phyloP scores from a whole-genome alignment of 2,329 filamentous ascomycete species.

The Arthrobotrys entomopaga region DNA sequence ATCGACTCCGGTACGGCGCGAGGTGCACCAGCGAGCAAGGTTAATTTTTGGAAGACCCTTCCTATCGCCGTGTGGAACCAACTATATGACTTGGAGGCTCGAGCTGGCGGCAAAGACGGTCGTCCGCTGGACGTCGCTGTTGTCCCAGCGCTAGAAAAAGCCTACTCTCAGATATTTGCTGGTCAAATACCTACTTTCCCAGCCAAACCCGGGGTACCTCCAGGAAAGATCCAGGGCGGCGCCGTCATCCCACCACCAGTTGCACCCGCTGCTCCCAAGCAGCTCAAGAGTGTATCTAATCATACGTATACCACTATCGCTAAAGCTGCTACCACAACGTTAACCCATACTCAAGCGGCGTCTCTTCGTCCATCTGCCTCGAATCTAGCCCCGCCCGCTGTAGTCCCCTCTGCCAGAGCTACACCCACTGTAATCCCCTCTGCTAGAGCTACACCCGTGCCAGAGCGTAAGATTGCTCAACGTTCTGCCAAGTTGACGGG shows the following conservation, averaged over 20 bases:
- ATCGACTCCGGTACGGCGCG: slow-evolving; percentile 10
- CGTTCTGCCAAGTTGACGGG: slow-evolving; percentile 30
- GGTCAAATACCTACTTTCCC: slow-evolving; percentile 22
- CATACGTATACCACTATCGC: neutral
- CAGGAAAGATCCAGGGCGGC: neutral
- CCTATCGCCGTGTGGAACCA: slow-evolving; percentile 19
- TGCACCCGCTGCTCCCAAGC: neutral
- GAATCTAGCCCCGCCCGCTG: neutral
- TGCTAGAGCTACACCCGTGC: too few relatives aligned
- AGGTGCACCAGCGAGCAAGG: neutral
- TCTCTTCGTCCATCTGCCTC: neutral
- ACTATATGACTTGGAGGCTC: slow-evolving; percentile 19
- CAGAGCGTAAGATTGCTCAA: too few relatives aligned
- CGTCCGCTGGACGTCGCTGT: slow-evolving; percentile 20
- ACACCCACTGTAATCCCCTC: too few relatives aligned
- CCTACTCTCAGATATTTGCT: slow-evolving; percentile 2
- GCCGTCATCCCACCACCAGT: neutral
- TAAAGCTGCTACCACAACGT: neutral
- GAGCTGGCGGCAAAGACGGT: slow-evolving; percentile 13
- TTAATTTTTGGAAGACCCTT: slow-evolving; percentile 23
- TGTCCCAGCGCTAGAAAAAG: slow-evolving; percentile 4
- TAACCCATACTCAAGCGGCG: neutral
- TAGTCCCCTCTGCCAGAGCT: too few relatives aligned
- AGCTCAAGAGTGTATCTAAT: neutral
- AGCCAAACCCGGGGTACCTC: neutral